Evolutionary conservation across 75 land plant species (phyloP).

Genomic region (Picea sitchensis): DNA sequence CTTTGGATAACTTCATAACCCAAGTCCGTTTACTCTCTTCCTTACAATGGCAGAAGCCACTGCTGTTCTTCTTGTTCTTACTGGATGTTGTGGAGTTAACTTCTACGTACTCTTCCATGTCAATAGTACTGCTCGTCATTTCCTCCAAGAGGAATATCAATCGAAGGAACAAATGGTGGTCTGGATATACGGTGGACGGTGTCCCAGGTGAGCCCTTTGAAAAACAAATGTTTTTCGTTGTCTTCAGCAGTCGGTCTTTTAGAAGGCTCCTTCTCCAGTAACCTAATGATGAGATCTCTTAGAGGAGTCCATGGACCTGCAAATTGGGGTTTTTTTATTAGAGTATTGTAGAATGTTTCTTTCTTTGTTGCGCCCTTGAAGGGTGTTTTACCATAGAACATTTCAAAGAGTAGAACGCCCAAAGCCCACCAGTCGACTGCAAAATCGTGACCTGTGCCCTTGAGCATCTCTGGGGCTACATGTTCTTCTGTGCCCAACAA

Average conservation of each 20-base stretch:
- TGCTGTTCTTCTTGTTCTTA: neutral
- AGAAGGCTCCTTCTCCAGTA: slow-evolving; percentile 69
- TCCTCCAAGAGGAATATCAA: neutral
- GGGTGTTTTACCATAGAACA: slow-evolving; percentile 62
- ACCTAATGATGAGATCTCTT: slow-evolving; percentile 45
- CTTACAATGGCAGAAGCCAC: too few relatives aligned
- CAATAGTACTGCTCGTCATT: neutral
- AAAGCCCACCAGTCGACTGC: slow-evolving; percentile 86
- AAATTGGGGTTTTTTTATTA: slow-evolving; percentile 49
- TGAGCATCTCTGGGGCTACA: slow-evolving; percentile 77
- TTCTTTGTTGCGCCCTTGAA: slow-evolving; percentile 69
- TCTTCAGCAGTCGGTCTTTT: slow-evolving; percentile 37
- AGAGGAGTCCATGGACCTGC: slow-evolving; percentile 33
- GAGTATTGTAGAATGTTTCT: slow-evolving; percentile 57
- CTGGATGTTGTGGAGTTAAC: neutral
- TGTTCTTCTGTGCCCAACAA: slow-evolving; percentile 87
- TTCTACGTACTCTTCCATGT: slow-evolving; percentile 1
- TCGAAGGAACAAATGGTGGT: neutral
- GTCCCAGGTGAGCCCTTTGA: slow-evolving; percentile 1
- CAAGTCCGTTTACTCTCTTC: too few relatives aligned
- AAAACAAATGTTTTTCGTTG: neutral
- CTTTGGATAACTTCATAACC: too few relatives aligned
- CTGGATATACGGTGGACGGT: neutral
- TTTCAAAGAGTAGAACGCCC: slow-evolving; percentile 68
- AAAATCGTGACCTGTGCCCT: slow-evolving; percentile 67